Percentiles rank a stretch among this genome's conserved stretches.
Evolutionary conservation across 139 green algal genomes (phyloP).

Genomic region (Chlorella sp.): DNA sequence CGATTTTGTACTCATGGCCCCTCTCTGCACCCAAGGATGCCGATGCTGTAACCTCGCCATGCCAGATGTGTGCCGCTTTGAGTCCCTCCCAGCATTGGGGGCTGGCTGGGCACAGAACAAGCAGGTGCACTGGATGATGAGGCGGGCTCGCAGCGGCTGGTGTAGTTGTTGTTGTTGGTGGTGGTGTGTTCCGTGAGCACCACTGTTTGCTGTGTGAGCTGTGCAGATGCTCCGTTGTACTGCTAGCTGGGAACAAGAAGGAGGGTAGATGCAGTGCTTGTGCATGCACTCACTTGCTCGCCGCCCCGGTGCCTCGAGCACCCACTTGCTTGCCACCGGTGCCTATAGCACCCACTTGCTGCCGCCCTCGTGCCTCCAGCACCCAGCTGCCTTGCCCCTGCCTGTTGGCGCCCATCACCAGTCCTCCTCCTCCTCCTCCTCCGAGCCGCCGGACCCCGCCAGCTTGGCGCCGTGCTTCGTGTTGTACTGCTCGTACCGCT

Average conservation of each 20-base stretch:
- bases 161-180: too few species aligned
- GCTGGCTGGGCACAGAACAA: too few species aligned
- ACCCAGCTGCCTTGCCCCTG: background rate
- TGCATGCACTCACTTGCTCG: background rate
- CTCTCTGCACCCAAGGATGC: too few species aligned
- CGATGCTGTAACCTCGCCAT: too few species aligned
- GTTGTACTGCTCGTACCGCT: conserved; percentile 86
- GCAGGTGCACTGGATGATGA: too few species aligned
- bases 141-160: too few species aligned
- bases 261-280: background rate
- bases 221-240: background rate
- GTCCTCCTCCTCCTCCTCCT: conserved; percentile 48
- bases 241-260: background rate
- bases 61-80: too few species aligned
- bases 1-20: too few species aligned
- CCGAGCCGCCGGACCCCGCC: background rate
- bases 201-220: background rate
- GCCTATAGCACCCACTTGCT: too few species aligned
- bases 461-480: conserved; percentile 80
- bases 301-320: too few species aligned
- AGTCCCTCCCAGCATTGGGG: too few species aligned
- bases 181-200: too few species aligned
- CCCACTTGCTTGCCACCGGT: background rate
- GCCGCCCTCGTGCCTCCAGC: background rate
- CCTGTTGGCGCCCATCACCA: background rate